Percentiles rank a stretch among this genome's conserved stretches.
Evolutionary conservation across 495 filamentous ascomycete genomes (phyloP).

Genomic region (Hypoxylon cercidicola): DNA sequence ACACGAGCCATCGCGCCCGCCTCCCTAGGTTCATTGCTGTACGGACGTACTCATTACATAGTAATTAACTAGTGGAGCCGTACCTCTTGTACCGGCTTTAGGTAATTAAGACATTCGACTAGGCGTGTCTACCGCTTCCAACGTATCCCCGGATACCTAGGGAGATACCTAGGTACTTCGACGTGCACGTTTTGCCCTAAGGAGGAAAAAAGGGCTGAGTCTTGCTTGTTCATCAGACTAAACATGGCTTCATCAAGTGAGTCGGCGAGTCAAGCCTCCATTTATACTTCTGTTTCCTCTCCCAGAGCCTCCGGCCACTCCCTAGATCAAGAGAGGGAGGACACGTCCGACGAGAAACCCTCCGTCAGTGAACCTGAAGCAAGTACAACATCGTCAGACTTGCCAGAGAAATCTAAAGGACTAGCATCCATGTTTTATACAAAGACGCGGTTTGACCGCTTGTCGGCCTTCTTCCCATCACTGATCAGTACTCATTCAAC

Average conservation of each 20-base stretch:
- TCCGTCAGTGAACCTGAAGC: constrained; percentile 5
- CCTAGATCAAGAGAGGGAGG: constrained; percentile 9
- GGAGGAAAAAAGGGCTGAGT: constrained; percentile 29
- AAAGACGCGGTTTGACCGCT: constrained; percentile 41
- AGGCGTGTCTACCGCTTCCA: constrained; percentile 24
- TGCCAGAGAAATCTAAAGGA: constrained; percentile 15
- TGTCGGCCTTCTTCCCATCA: constrained; percentile 46
- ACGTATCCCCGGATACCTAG: constrained; percentile 28
- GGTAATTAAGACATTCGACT: constrained; percentile 19
- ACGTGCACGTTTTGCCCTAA: constrained; percentile 22
- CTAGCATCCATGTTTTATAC: constrained; percentile 29
- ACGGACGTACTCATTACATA: constrained; percentile 35
- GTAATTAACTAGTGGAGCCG: constrained; percentile 36
- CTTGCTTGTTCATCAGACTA: constrained; percentile 20
- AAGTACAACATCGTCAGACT: constrained; percentile 13
- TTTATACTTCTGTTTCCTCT: constrained; percentile 31
- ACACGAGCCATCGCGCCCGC: constrained; percentile 30
- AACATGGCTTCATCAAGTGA: constrained; percentile 41
- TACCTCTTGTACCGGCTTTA: constrained; percentile 10
- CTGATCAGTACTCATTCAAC: constrained; percentile 39
- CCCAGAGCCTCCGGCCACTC: constrained; percentile 2
- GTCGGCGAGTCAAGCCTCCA: constrained; percentile 35
- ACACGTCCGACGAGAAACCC: constrained; percentile 12
- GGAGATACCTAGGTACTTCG: constrained; percentile 31
- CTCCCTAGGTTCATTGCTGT: constrained; percentile 31